Conservation (phyloP, 129 eudicot genomes). For the Centrapalus pauciflorus region DNA sequence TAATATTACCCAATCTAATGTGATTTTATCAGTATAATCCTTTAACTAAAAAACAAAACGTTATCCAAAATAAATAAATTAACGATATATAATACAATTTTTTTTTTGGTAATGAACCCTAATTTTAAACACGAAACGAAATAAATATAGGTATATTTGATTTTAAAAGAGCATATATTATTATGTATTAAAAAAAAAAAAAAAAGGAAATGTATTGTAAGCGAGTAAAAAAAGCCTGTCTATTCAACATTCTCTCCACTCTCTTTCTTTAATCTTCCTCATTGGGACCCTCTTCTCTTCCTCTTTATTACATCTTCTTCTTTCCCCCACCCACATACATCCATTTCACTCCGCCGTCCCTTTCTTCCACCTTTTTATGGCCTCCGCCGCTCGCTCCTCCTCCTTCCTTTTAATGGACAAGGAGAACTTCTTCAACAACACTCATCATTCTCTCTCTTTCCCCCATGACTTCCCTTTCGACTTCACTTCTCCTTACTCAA, state of each 20-base stretch:
- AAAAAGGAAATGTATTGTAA: neutral
- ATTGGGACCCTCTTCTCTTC: constrained; percentile 1
- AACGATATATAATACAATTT: too few relatives aligned
- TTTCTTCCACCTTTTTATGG: neutral
- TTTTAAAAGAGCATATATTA: too few relatives aligned
- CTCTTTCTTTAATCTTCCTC: constrained; percentile 4
- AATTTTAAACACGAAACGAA: too few relatives aligned
- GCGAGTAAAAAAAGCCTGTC: neutral
- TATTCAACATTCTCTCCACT: constrained; percentile 11
- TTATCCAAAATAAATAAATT: too few relatives aligned
- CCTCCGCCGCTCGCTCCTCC: constrained; percentile 10
- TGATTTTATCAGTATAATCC: too few relatives aligned
- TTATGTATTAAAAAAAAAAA: too few relatives aligned
- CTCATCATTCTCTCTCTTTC: too few relatives aligned
- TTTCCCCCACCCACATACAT: neutral
- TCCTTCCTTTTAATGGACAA: constrained; percentile 31
- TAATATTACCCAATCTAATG: too few relatives aligned
- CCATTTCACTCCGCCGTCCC: constrained; percentile 11
- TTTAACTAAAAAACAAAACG: too few relatives aligned
- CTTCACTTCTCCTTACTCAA: neutral
- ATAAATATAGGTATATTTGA: too few relatives aligned
- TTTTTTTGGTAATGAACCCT: too few relatives aligned
- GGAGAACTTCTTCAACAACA: constrained; percentile 1
- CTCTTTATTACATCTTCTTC: constrained; percentile 14
- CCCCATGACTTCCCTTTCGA: constrained; percentile 26